Evolutionary conservation across 352 stramenopile genomes (phyloP), one percentile per base, ranked within the genome.

Genomic region (Thraustochytrium striatum): DNA sequence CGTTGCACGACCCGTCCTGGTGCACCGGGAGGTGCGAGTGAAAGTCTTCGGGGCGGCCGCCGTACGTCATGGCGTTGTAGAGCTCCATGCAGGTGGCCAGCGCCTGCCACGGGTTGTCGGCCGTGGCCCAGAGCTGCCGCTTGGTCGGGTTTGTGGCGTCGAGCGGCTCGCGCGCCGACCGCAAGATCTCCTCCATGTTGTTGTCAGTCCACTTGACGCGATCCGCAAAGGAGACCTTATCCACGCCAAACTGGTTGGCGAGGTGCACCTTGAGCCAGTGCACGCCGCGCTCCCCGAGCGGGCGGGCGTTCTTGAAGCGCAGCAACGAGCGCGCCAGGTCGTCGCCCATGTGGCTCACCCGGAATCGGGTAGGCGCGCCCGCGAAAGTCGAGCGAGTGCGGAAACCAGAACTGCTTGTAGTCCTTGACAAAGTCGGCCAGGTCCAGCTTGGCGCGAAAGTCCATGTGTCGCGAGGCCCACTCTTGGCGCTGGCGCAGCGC

Each of bases 361-460:
- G 96, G 95, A 11, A 99, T 91, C 61, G 97, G 96, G 83, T 99
- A 98, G 70, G 97, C 96, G 58, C 97, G 88, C 39, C 97, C 96
- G 43, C 97, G 89, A 85, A 99, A 99, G 82, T 99, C 97, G 85
- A 99, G 90, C 86, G 99, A 99, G 88, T 98, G 98, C 44, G 96
- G 96, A 83, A 98, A 99, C 86, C 98, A 99, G 32, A 99, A 91
- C 75, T 91, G 90, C 19, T 96, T 88, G 84, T 98, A 96, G 78
- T 98, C 88, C 84, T 93, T 89, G 84, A 98, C 98, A 72, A 97
- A 90, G 61, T 97, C 87, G 0, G 95, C 95, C 72, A 98, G 91
- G 72, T 96, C 91, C 16, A 99, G 84, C 86, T 98, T 99, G 75
- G 98, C 90, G 41, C 92, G 86, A 32, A 92, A 92, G 82, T 97